Percentiles rank a stretch among this genome's conserved stretches.
These are phyloP conservation scores for Elongisporangium anandrum DNA, from an alignment of 352 stramenopile genomes.

Conservation along the genomic window DNA sequence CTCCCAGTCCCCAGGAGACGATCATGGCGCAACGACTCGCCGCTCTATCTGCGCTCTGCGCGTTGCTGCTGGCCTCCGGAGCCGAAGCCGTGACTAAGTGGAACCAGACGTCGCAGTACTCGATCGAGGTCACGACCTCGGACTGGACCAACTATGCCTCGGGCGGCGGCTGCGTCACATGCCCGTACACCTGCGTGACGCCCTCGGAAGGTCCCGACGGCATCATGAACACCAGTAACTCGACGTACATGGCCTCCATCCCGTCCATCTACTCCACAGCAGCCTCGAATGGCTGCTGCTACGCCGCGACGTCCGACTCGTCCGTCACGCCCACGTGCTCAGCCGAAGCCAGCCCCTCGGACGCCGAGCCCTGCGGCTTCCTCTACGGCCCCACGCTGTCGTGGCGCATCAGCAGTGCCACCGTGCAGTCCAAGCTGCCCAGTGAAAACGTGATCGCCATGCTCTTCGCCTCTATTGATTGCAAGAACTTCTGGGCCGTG, in stretches of 20 bases:
- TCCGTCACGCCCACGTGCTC: slow-evolving; percentile 58
- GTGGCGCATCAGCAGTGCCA: slow-evolving; percentile 70
- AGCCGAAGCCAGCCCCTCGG: slow-evolving; percentile 49
- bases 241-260: slow-evolving; percentile 57
- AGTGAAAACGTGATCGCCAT: slow-evolving; percentile 54
- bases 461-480: slow-evolving; percentile 82
- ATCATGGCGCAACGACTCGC: slow-evolving; percentile 6
- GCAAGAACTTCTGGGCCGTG: slow-evolving; percentile 81
- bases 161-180: slow-evolving; percentile 83
- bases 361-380: slow-evolving; percentile 73
- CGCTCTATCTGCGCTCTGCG: slow-evolving; percentile 10
- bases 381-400: slow-evolving; percentile 79
- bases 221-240: slow-evolving; percentile 79
- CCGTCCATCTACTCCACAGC: slow-evolving; percentile 70
- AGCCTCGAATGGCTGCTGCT: slow-evolving; percentile 79
- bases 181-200: slow-evolving; percentile 82
- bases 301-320: slow-evolving; percentile 34
- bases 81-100: slow-evolving; percentile 34
- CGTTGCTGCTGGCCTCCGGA: slow-evolving; percentile 9
- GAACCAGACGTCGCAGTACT: slow-evolving; percentile 66
- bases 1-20: neutral
- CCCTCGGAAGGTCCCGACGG: slow-evolving; percentile 65
- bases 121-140: slow-evolving; percentile 61
- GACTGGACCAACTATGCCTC: slow-evolving; percentile 83
- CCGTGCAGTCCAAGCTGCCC: slow-evolving; percentile 25